Evolutionary conservation across 2,329 filamentous ascomycete species (phyloP), one percentile per base, ranked within the genome.

Genomic region (Colletotrichum incanum): DNA sequence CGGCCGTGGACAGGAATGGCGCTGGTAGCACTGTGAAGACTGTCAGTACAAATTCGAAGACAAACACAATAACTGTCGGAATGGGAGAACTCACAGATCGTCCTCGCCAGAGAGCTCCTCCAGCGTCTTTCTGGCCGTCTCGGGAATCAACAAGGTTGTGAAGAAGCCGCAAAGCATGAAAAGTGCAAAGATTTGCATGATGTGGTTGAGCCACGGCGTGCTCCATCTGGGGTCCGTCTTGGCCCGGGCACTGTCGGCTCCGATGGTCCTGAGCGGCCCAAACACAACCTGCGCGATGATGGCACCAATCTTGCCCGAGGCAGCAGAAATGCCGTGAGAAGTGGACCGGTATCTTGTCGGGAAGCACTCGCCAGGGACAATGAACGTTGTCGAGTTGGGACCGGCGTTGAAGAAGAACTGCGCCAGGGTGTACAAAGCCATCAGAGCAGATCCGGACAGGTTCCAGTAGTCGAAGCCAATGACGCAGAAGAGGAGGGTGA

Each of bases 301-400:
- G 71, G 87, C 87, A 31, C 89, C 89, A 1, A 89, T 78, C 76
- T 91, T 91, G 18, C 89, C 90, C 0, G 86, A 85, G 0, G 89
- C 89, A 0, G 90, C 89, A 0, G 89, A 89, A 63, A 91, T 88
- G 23, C 89, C 89, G 76, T 91, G 89, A 67, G 88, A 91, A 0
- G 89, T 90, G 59, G 86, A 90, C 54, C 90, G 86, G 75, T 91
- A 92, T 73, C 86, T 85, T 2, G 90, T 92, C 0, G 89, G 90
- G 78, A 92, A 93, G 55, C 91, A 86, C 76, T 92, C 90, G 56
- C 88, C 90, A 0, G 90, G 89, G 20, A 92, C 86, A 62, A 92
- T 88, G 75, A 92, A 91, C 0, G 89, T 92, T 14, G 91, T 86
- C 0, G 88, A 89, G 76, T 91, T 91, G 55, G 89, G 89, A 8